Conservation (phyloP, 2,329 filamentous ascomycete species). For the Botrytis fabae region DNA sequence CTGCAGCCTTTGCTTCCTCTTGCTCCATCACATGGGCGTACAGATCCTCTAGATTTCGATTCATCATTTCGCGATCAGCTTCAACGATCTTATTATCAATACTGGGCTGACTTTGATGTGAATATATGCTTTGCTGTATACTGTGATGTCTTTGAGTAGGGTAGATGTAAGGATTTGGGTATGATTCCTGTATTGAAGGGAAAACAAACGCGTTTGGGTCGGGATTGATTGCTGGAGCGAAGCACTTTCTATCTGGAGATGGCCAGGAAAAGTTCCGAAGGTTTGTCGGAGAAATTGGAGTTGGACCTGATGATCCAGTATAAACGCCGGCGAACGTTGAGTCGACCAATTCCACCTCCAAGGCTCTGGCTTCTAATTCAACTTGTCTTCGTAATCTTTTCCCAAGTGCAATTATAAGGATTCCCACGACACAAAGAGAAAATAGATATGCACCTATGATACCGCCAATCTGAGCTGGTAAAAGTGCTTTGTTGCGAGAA, state of each 20-base stretch:
- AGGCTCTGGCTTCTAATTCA: conserved; percentile 26
- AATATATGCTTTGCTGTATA: conserved; percentile 15
- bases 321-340: conserved; percentile 6
- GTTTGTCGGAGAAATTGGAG: conserved; percentile 35
- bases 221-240: conserved; percentile 7
- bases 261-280: conserved; percentile 53
- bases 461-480: conserved; percentile 80
- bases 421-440: conserved; percentile 71
- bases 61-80: conserved; percentile 70
- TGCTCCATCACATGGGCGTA: conserved; percentile 93
- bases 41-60: conserved; percentile 83
- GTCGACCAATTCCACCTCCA: conserved; percentile 43
- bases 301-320: conserved; percentile 26
- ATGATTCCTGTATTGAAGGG: conserved; percentile 30
- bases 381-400: conserved; percentile 49
- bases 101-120: conserved; percentile 34
- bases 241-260: conserved; percentile 42
- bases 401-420: conserved; percentile 62
- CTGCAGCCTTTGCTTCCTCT: conserved; percentile 66
- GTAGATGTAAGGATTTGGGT: conserved; percentile 46
- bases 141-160: conserved; percentile 44
- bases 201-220: conserved; percentile 22
- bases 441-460: conserved; percentile 82
- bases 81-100: conserved; percentile 78
- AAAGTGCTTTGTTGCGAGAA: conserved; percentile 60